Base-by-base conservation (phyloP, 2,329 filamentous ascomycete genomes). In the Penicillium capsulatum region DNA sequence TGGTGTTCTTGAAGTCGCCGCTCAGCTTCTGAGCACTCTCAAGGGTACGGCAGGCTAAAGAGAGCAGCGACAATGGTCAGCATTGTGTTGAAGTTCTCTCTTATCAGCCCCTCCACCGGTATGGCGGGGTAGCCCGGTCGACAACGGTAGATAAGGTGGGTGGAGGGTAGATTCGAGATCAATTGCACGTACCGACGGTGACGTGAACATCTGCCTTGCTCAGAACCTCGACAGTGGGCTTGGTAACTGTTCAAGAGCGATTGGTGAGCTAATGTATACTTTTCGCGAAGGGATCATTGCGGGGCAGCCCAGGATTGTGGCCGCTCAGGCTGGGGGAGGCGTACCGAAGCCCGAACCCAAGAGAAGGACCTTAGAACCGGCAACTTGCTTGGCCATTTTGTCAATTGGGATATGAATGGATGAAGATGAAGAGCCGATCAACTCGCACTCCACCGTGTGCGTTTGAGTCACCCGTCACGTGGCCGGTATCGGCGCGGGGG, bases 11-110 rank as follows among this genome's bases (percentile, higher is more conserved):
- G 64, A 91, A 77, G 55, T 83, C 83, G 46, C 73, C 77, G 31
- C 79, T 77, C 49, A 96, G 81, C 57, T 80, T 79, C 75, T 94
- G 72, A 41, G 90, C 88, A 38, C 73, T 79, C 56, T 83, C 79
- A 40, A 94, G 76, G 31, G 85, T 91, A 65, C 89, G 76, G 77
- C 88, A 94, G 56, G 89, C 86, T 28, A 28, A n/a, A 22, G 9
- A 36, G 30, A 17, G 26, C 26, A 10, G 34, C 24, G 26, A 17
- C 34, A 11, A 36, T 26, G 17, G 30, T 36, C 34, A 36, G 27
- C 17, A 36, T 28, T 8, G 26, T 36, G 30, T 9, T n/a, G 14
- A 15, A 24, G 11, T 20, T 16, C 19, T 5, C 9, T 9, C 19
- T 5, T 9, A 22, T 22, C 19, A 9, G 19, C 9, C 19, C 19